These are phyloP conservation scores for Debaryomyces maramus DNA, from an alignment of 805 yeast species.

Conservation along the genomic window DNA sequence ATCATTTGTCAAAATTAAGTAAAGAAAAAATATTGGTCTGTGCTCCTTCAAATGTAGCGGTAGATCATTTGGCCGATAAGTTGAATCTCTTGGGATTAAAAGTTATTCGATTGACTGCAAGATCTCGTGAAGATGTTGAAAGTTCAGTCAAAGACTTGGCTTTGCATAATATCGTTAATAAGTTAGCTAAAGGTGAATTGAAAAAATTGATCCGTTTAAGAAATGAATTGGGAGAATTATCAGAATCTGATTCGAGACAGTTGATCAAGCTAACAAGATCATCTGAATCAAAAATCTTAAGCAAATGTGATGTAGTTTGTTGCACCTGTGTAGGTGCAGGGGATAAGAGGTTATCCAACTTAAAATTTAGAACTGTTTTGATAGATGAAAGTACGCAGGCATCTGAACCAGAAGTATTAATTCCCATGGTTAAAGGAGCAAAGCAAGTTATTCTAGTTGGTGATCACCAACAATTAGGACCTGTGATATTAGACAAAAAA, in stretches of 20 bases:
- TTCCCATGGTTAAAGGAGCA: constrained; percentile 87
- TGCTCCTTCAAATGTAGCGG: constrained; percentile 96
- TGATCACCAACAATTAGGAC: constrained; percentile 95
- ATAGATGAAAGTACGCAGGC: constrained; percentile 96
- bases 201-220: constrained; percentile 58
- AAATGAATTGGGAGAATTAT: constrained; percentile 68
- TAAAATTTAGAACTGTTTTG: constrained; percentile 72
- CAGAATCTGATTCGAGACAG: constrained; percentile 49
- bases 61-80: constrained; percentile 82
- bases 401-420: constrained; percentile 86
- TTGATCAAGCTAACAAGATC: constrained; percentile 43
- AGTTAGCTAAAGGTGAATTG: constrained; percentile 53
- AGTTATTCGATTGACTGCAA: constrained; percentile 77
- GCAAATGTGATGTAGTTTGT: constrained; percentile 75
- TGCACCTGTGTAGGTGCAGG: constrained; percentile 94
- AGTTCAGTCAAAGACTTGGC: constrained; percentile 57
- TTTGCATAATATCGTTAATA: constrained; percentile 52
- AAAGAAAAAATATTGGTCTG: constrained; percentile 75
- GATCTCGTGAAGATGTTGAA: constrained; percentile 78
- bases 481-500: constrained; percentile 75
- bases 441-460: constrained; percentile 89
- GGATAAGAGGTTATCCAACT: constrained; percentile 56
- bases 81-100: constrained; percentile 68
- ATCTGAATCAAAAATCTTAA: constrained; percentile 52
- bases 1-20: constrained; percentile 65